Evolutionary conservation across 1,139 yeast genomes (phyloP).

Genomic region (Candida sp.): DNA sequence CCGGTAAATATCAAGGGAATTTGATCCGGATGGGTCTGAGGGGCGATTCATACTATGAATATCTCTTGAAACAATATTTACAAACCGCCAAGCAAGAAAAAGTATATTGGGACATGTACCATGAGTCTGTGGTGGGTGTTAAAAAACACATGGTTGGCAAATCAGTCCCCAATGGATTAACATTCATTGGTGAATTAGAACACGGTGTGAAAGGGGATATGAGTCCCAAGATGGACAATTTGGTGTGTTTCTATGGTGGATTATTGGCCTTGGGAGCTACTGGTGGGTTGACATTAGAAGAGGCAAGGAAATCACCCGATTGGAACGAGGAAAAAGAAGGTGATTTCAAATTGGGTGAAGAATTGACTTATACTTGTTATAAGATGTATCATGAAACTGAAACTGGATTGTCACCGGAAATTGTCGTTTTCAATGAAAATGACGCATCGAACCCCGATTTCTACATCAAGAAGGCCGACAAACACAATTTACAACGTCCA

Average conservation of each 20-base stretch:
- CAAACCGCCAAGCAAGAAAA: conserved; percentile 65
- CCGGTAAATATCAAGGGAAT: conserved; percentile 64
- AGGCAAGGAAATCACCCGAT: conserved; percentile 27
- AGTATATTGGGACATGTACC: conserved; percentile 71
- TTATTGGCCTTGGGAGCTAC: conserved; percentile 86
- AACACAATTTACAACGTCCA: conserved; percentile 87
- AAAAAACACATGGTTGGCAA: conserved; percentile 57
- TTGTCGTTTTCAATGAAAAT: conserved; percentile 68
- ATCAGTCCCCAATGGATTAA: conserved; percentile 61
- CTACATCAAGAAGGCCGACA: conserved; percentile 65
- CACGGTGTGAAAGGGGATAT: conserved; percentile 58
- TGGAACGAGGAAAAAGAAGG: conserved; percentile 36
- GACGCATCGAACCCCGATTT: conserved; percentile 46
- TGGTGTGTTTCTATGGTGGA: conserved; percentile 93
- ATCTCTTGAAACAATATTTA: conserved; percentile 79
- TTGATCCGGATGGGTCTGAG: conserved; percentile 81
- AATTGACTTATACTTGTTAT: conserved; percentile 78
- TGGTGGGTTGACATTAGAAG: conserved; percentile 56
- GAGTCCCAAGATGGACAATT: conserved; percentile 88
- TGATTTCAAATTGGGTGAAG: conserved; percentile 71
- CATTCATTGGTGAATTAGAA: conserved; percentile 78
- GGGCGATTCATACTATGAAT: conserved; percentile 94
- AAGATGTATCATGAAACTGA: conserved; percentile 71
- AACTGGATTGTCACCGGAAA: conserved; percentile 87
- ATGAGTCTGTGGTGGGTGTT: conserved; percentile 72